Evolutionary conservation across 192 early-diverging fungal species (phyloP), one percentile per base, ranked within the genome.

Genomic region (Pilobolus umbonatus): DNA sequence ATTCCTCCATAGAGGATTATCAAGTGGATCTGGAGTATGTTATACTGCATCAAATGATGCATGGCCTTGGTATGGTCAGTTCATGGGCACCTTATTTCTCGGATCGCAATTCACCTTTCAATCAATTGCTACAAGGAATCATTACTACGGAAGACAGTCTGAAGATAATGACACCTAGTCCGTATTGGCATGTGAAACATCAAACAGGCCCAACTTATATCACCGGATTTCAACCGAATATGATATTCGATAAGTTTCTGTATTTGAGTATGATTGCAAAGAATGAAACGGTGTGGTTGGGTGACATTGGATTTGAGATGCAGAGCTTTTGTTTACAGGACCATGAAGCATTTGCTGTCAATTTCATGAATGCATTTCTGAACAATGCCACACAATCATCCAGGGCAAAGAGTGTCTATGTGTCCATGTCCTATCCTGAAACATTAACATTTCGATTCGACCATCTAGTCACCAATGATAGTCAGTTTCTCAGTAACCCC

Each of bases 231-330:
- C 63, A 62, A 36, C 70, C 64, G 7, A 67, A 64, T 26, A 65
- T 72, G 60, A 65, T 72, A 12, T 72, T 72, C 60, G 70, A 72
- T 17, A 72, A 72, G 31, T 67, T 52, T 31, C 56, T 62, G 11
- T 52, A 25, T 28, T 22, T 53, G 12, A 36, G 28, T 5, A 50
- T 47, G 4, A 17, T 21, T n/a, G 4, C 19, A 28, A 52, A 43
- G 5, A 31, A 19, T 7, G 35, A 48, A 14, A 58, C 30, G 3
- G 32, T 59, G 35, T 45, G 32, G n/a, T 11, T 68, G 6, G 40
- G 36, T 4, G 50, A 47, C 2, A 32, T 67, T 48, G 70, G 55
- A 10, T 60, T 65, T 22, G 42, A 65, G 15, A 67, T 67, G 40
- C 63, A 65, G 26, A 54, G 58, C 35, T 62, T 72, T 46, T 72